Evolutionary conservation across 2,329 filamentous ascomycete species (phyloP).

Genomic region (Arthrobotrys sinensis): DNA sequence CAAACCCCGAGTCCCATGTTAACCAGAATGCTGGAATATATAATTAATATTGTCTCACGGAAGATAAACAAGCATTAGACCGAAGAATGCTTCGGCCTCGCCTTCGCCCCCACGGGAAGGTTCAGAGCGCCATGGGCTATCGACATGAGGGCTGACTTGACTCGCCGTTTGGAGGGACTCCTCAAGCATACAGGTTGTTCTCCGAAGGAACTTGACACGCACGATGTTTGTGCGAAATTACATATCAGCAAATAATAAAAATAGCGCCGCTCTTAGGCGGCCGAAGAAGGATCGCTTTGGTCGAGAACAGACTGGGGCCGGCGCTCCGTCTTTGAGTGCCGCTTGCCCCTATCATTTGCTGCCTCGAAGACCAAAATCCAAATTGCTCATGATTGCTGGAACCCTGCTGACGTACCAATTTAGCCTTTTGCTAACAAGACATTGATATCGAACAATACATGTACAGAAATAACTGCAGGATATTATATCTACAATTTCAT

Average conservation of each 20-base stretch:
- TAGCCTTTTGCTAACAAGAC: not conserved
- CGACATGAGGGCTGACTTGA: not conserved
- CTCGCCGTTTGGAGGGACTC: not conserved
- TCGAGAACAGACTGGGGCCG: not conserved
- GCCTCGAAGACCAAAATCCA: not conserved
- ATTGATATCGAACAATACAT: conserved; percentile 1
- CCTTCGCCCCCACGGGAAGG: conserved; percentile 1
- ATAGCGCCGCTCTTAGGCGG: conserved; percentile 9
- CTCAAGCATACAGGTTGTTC: not conserved
- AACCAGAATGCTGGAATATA: conserved; percentile 1
- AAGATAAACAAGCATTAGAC: not conserved
- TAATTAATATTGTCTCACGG: conserved; percentile 13
- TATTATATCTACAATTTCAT: not conserved
- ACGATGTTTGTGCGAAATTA: conserved; percentile 3
- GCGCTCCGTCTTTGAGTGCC: conserved; percentile 10
- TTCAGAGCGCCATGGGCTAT: not conserved
- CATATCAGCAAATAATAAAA: not conserved
- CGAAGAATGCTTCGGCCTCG: not conserved
- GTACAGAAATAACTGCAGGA: not conserved
- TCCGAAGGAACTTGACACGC: not conserved
- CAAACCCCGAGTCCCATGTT: not conserved
- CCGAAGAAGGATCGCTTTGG: not conserved
- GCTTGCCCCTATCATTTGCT: conserved; percentile 3
- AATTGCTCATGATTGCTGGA: conserved; percentile 12
- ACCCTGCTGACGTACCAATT: not conserved